Percentiles rank a stretch among this genome's conserved stretches.
Evolutionary conservation across 202 grass and related monocot species (phyloP).

Genomic region (Musa balbisiana): DNA sequence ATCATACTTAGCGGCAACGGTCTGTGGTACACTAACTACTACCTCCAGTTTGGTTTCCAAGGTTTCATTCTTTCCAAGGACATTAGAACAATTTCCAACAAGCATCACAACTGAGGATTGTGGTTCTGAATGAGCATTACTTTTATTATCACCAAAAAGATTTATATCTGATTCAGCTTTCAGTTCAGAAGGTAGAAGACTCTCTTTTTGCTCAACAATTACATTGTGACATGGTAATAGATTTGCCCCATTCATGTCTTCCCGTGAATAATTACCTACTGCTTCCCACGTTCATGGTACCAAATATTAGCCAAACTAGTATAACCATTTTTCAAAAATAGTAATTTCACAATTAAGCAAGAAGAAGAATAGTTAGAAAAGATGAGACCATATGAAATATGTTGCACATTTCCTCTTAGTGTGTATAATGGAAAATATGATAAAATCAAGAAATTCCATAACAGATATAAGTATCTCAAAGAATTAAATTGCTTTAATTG

Average conservation of each 20-base stretch:
- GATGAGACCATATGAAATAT: background rate
- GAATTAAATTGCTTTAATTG: background rate
- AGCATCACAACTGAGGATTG: background rate
- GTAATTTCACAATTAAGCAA: background rate
- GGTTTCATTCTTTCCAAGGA: background rate
- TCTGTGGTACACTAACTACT: constrained; percentile 18
- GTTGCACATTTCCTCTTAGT: background rate
- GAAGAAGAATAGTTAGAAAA: background rate
- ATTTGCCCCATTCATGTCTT: constrained; percentile 1
- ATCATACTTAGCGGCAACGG: background rate
- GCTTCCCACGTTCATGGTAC: too few species aligned
- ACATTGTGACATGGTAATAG: background rate
- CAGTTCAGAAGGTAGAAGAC: background rate
- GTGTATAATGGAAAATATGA: background rate
- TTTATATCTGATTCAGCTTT: background rate
- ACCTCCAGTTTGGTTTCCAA: constrained; percentile 4
- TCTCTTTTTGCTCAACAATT: background rate
- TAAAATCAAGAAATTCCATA: background rate
- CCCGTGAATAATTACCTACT: background rate
- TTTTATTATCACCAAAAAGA: background rate
- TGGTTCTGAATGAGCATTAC: background rate
- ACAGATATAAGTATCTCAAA: background rate
- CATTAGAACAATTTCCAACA: background rate
- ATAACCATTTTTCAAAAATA: background rate
- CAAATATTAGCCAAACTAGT: too few species aligned